Conservation (phyloP, 495 filamentous ascomycete genomes). For the Collariella sp. region DNA sequence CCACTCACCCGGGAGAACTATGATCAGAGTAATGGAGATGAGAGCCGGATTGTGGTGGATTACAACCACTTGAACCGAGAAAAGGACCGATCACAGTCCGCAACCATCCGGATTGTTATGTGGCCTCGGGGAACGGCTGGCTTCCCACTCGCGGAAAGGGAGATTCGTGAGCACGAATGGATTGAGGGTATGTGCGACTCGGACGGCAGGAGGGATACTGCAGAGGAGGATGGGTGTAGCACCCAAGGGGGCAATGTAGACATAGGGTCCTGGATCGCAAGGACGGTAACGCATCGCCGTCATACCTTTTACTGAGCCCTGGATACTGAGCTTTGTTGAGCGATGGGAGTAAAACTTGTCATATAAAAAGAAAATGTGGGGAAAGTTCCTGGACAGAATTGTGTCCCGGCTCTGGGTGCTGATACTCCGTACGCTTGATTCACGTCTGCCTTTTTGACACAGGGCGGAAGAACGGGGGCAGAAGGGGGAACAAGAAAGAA, state of each 20-base stretch:
- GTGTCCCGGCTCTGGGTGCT: too few relatives aligned
- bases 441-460: too few relatives aligned
- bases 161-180: constrained; percentile 7
- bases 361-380: too few relatives aligned
- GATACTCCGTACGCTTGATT: too few relatives aligned
- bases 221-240: constrained; percentile 2
- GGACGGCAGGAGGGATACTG: not conserved
- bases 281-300: not conserved
- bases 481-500: too few relatives aligned
- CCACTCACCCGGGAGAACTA: not conserved
- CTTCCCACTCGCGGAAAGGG: not conserved
- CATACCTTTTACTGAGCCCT: not conserved
- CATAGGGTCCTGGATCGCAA: not conserved
- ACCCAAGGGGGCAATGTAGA: not conserved
- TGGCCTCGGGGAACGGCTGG: not conserved
- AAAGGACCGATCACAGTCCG: not conserved
- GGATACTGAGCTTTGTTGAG: too few relatives aligned
- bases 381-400: too few relatives aligned
- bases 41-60: not conserved
- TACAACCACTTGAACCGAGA: not conserved
- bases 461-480: too few relatives aligned
- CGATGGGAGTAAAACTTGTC: too few relatives aligned
- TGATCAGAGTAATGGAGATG: not conserved
- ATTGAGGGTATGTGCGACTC: constrained; percentile 5
- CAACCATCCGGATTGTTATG: not conserved